These are phyloP conservation scores for Lenzites betulinus DNA, from an alignment of 768 basidiomycete species.

Conservation along the genomic window DNA sequence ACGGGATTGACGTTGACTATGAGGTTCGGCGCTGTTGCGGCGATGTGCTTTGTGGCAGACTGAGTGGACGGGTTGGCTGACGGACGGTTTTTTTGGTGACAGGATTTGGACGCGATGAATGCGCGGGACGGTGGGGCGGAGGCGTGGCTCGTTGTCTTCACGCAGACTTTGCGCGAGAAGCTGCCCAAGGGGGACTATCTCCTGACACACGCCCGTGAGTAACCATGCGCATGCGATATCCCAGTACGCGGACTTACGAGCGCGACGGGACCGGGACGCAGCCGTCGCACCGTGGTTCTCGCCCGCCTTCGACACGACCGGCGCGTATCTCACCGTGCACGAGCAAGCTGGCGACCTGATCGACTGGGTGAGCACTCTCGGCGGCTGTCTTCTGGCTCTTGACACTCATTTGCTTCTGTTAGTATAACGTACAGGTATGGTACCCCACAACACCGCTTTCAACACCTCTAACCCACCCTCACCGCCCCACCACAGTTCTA, in stretches of 20 bases:
- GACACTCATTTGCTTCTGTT: not conserved
- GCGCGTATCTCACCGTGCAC: slow-evolving; percentile 60
- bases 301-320: slow-evolving; percentile 33
- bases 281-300: slow-evolving; percentile 30
- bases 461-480: not conserved
- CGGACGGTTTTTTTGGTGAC: not conserved
- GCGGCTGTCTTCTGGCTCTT: not conserved
- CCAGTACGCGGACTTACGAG: not conserved
- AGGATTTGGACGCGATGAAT: slow-evolving; percentile 26
- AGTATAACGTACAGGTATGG: slow-evolving; percentile 10
- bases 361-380: slow-evolving; percentile 45
- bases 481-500: slow-evolving; percentile 12
- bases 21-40: not conserved
- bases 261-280: not conserved
- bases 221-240: no score
- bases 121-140: slow-evolving; percentile 23
- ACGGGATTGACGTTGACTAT: slow-evolving; percentile 29
- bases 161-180: slow-evolving; percentile 22
- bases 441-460: not conserved
- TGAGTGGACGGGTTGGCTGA: not conserved
- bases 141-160: slow-evolving; percentile 29
- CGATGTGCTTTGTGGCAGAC: not conserved
- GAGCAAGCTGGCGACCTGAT: slow-evolving; percentile 52
- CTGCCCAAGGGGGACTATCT: slow-evolving; percentile 34
- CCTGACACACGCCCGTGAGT: slow-evolving; percentile 26